Conservation (phyloP, 345 rosid genomes). For the Eucalyptus sp. region DNA sequence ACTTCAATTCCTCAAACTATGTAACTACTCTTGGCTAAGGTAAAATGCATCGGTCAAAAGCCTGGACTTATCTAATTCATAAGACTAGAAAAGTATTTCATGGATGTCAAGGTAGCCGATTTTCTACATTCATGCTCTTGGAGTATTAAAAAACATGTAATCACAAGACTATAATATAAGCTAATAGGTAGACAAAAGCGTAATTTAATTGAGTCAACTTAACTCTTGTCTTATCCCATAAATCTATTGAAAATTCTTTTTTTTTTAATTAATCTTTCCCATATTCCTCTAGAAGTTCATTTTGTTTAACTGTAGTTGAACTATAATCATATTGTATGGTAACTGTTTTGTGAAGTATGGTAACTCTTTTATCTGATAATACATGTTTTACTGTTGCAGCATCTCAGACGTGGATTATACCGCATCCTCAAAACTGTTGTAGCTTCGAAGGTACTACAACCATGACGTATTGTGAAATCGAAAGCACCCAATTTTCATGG, state of each 20-base stretch:
- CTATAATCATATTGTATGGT: neutral
- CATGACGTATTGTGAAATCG: neutral
- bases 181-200: neutral
- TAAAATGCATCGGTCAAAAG: neutral
- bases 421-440: neutral
- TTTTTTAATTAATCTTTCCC: neutral
- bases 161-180: neutral
- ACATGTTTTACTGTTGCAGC: neutral
- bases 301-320: neutral
- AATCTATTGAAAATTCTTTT: neutral
- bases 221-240: neutral
- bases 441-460: neutral
- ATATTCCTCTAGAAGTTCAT: neutral
- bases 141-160: neutral
- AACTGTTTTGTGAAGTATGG: neutral
- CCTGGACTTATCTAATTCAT: neutral
- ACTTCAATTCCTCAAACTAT: neutral
- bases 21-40: neutral
- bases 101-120: neutral
- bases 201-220: neutral
- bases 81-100: neutral
- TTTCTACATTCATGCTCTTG: neutral
- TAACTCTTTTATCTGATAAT: neutral
- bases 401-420: neutral
- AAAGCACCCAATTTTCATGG: neutral